Base-by-base conservation (phyloP, 129 eudicot genomes). In the Tanacetum coccineum region DNA sequence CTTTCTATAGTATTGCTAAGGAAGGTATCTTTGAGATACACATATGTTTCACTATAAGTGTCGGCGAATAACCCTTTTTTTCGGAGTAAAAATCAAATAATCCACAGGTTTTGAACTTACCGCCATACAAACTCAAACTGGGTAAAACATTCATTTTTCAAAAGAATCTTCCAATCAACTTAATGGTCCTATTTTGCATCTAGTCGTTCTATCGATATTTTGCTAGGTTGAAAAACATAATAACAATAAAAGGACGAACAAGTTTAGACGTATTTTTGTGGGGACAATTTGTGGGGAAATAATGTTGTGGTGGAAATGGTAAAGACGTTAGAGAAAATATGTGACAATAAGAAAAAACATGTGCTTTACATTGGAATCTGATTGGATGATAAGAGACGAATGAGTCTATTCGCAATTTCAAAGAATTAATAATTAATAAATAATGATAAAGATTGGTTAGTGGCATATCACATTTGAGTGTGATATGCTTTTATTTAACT, bases 311-410 rank as follows among this genome's bases (percentile, higher is more conserved):
- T 50, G 73, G 74, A 50, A 15, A 48, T 48, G 49, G 52, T 50
- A 52, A 72, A 62, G 18, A 52, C 70, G 70, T 62, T 59, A 47
- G 49, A 48, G 55, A 70, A 59, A 26, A 45, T 62, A 56, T 14
- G 65, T 56, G 56, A 44, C 46, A 40, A 40, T 32, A 32, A 32
- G 42, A 36, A 36, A 36, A 36, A 8, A 36, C 9, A 36, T 36
- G 42, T 54, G 46, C 14, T 19, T 44, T n/a, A 67, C 54, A 32
- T 44, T 45, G 68, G 40, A 56, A 56, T 62, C 26, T 62, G 25
- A 63, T 52, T 72, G 77, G 77, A 57, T 63, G 56, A 57, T 64
- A 25, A 22, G 21, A 59, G 72, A 45, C 17, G 78, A 74, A 18
- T n/a, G 58, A n/a, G n/a, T n/a, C 70, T 51, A 68, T 52, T 51